A percentile compares a stretch with the other conserved stretches of the same genome.
phyloP scores from a whole-genome alignment of 305 asterid genomes.

The Coffea humblotiana region DNA sequence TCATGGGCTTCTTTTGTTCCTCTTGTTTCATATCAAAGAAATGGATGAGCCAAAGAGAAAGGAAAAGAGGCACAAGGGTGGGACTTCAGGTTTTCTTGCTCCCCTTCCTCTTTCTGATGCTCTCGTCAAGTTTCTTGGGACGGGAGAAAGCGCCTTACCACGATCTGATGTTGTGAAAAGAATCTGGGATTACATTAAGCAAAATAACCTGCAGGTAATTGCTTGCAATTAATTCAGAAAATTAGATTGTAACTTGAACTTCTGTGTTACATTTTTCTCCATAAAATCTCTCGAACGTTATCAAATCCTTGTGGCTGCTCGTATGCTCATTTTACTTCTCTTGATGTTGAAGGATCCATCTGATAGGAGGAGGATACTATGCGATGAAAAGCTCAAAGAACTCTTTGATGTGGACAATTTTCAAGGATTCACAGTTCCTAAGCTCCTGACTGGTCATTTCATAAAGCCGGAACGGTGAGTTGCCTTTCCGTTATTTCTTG shows the following conservation, averaged over 20 bases:
- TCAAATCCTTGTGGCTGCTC: conserved; percentile 2
- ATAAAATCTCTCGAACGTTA: background rate
- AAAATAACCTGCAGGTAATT: conserved; percentile 80
- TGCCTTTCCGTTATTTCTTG: conserved; percentile 22
- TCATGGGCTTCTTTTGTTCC: conserved; percentile 5
- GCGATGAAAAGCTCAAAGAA: conserved; percentile 92
- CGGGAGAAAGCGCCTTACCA: conserved; percentile 76
- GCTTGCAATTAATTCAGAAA: background rate
- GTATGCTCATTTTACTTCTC: conserved; percentile 6
- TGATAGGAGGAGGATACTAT: conserved; percentile 68
- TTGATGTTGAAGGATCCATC: conserved; percentile 72
- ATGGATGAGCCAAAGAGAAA: conserved; percentile 61
- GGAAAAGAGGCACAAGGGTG: conserved; percentile 64
- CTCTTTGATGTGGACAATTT: conserved; percentile 71
- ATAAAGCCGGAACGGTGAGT: conserved; percentile 59
- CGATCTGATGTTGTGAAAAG: conserved; percentile 72
- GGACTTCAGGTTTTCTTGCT: conserved; percentile 68
- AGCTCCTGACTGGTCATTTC: conserved; percentile 62
- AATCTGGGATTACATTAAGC: conserved; percentile 90
- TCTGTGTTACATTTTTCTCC: background rate
- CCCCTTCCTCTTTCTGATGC: conserved; percentile 84
- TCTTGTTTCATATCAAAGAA: conserved; percentile 33
- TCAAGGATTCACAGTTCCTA: conserved; percentile 62
- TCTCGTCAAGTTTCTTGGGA: conserved; percentile 72
- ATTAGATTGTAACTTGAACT: background rate